Base-by-base conservation (phyloP, 2,329 filamentous ascomycete genomes). In the Aspergillus floridensis region DNA sequence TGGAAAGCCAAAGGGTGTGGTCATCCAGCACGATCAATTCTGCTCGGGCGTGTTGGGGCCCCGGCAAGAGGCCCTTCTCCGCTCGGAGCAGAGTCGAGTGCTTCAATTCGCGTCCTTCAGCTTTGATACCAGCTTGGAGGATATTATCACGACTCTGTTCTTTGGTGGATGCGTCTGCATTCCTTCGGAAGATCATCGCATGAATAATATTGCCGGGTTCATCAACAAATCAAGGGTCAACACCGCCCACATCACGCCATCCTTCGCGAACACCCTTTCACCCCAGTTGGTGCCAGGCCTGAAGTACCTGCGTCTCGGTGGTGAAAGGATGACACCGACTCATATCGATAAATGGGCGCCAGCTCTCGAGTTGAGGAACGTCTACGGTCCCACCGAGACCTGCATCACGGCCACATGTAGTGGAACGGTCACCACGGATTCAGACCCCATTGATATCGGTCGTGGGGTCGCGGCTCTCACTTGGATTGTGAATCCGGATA, bases 51-150 rank as follows among this genome's bases (percentile, higher is more conserved):
- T 35, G 32, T 35, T 35, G 4, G 32, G 32, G 32, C 32, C 32
- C 32, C 32, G 32, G 32, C 32, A 35, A 35, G 32, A 35, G 14
- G 32, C 32, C 32, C 46, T 47, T 26, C 46, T 38, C 44, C 46
- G 31, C 38, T 32, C 38, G 19, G 53, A 38, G 10, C 53, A 55
- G 44, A 47, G 38, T 26, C 50, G 50, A 5, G 56, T 58, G 29
- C 53, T 58, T 21, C 56, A 58, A 52, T 58, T 58, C 21, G 50
- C 56, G 29, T 53, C 56, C 5, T 53, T 54, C 4, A 51, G 49
- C 10, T 58, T 58, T 31, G 56, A 58, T 44, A 51, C 48, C 31
- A 52, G 56, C 31, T 32, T 58, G 22, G 47, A 46, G 10, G 56
- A 58, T 26, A 53, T 49, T 8, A 44, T 58, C 47, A 56, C 44